A percentile compares a stretch with the other conserved stretches of the same genome.
Evolutionary conservation across 2,329 filamentous ascomycete genomes (phyloP).

Genomic region (Leptographium procerum): DNA sequence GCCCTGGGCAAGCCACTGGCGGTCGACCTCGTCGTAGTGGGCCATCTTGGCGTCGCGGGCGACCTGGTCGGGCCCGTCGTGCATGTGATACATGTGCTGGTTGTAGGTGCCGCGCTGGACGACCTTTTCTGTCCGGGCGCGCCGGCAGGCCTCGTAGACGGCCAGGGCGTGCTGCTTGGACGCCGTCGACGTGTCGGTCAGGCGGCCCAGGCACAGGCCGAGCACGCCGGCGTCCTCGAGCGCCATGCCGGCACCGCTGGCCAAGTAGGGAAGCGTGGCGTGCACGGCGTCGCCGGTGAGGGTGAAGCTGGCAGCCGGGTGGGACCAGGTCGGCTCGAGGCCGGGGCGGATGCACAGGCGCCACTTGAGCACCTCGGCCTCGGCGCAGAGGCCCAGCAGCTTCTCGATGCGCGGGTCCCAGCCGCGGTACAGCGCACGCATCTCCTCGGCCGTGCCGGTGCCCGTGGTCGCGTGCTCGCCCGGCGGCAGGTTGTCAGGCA

Average conservation of each 20-base stretch:
- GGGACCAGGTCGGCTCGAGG: conserved; percentile 27
- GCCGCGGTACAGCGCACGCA: conserved; percentile 20
- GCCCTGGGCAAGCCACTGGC: conserved; percentile 1
- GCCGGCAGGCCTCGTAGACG: conserved; percentile 11
- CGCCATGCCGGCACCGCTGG: conserved; percentile 33
- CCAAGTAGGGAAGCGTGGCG: conserved; percentile 36
- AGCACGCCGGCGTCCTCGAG: conserved; percentile 30
- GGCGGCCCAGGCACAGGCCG: conserved; percentile 10
- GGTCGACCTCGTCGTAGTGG: conserved; percentile 3
- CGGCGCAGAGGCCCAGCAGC: conserved; percentile 23
- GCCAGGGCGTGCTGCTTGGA: conserved; percentile 5
- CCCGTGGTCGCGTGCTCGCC: conserved; percentile 16
- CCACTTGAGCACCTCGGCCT: conserved; percentile 34
- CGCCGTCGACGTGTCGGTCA: background rate
- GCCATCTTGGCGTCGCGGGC: conserved; percentile 6
- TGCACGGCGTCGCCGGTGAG: conserved; percentile 34
- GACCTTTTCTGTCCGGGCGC: conserved; percentile 6
- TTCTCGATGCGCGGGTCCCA: conserved; percentile 26
- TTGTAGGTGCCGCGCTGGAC: conserved; percentile 11
- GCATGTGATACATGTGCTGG: conserved; percentile 12
- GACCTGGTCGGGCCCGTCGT: conserved; percentile 9
- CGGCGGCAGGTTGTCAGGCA: conserved; percentile 13
- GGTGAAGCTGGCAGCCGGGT: conserved; percentile 25
- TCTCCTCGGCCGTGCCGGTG: conserved; percentile 20
- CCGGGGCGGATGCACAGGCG: conserved; percentile 31